Conservation (phyloP, 2,329 filamentous ascomycete species). For the Ceratocystis variospora region DNA sequence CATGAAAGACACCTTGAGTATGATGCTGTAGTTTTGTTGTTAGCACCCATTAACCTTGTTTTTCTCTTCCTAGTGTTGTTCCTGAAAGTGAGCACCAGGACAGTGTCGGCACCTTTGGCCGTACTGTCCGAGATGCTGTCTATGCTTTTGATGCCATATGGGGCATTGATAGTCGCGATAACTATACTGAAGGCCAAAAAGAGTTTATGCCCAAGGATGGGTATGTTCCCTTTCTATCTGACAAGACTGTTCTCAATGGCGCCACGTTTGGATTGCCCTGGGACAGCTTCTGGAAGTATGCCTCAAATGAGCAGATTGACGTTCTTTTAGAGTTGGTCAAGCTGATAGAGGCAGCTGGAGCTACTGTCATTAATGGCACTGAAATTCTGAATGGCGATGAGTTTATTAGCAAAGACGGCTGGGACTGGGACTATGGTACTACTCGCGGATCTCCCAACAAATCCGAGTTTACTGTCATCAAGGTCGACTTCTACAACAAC, state of each 20-base stretch:
- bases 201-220: constrained; percentile 40
- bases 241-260: constrained; percentile 40
- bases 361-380: constrained; percentile 53
- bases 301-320: constrained; percentile 40
- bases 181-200: constrained; percentile 47
- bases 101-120: constrained; percentile 52
- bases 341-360: constrained; percentile 46
- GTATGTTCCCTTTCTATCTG: constrained; percentile 43
- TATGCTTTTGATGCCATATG: constrained; percentile 55
- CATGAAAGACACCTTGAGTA: background rate
- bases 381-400: constrained; percentile 50
- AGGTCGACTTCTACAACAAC: constrained; percentile 53
- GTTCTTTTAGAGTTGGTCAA: constrained; percentile 32
- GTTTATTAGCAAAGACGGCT: constrained; percentile 52
- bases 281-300: constrained; percentile 54
- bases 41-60: background rate
- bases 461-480: constrained; percentile 60
- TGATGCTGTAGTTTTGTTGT: background rate
- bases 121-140: constrained; percentile 54
- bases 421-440: constrained; percentile 58
- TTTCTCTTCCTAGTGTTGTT: constrained; percentile 32
- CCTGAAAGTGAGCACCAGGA: constrained; percentile 57
- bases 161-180: constrained; percentile 48
- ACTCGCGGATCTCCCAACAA: constrained; percentile 52
- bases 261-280: constrained; percentile 59